Percentiles rank a stretch among this genome's conserved stretches.
phyloP scores from a whole-genome alignment of 1,284 basidiomycete species.

The Chiua sp. region DNA sequence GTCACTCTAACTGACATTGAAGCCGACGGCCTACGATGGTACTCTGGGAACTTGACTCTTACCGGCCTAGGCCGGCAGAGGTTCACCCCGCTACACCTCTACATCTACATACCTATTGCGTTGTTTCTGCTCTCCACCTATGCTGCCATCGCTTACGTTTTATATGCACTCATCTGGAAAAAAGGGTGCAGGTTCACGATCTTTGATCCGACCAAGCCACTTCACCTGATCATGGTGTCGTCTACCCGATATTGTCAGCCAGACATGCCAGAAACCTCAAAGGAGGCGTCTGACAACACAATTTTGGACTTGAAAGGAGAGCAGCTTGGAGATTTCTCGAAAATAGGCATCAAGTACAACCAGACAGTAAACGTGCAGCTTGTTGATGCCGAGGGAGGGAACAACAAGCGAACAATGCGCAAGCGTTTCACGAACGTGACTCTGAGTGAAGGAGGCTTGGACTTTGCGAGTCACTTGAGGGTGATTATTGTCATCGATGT shows the following conservation, averaged over 20 bases:
- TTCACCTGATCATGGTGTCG: conserved; percentile 17
- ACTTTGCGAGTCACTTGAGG: too few relatives aligned
- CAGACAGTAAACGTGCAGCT: background rate
- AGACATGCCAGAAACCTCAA: background rate
- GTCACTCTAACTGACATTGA: background rate
- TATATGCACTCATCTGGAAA: background rate
- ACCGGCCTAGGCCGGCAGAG: conserved; percentile 12
- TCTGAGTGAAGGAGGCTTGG: too few relatives aligned
- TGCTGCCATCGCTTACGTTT: background rate
- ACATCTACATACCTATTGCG: conserved; percentile 7
- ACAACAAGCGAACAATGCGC: background rate
- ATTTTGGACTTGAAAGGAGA: background rate
- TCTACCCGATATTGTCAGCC: background rate
- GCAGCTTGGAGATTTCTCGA: background rate
- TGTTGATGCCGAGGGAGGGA: background rate
- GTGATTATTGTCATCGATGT: too few relatives aligned
- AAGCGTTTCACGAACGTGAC: background rate
- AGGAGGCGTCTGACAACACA: background rate
- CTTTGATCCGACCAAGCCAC: conserved; percentile 14
- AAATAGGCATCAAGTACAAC: background rate
- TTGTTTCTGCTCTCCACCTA: conserved; percentile 3
- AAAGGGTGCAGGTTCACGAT: background rate
- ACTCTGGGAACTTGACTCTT: conserved; percentile 1
- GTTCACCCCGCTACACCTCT: background rate
- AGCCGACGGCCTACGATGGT: background rate